phyloP scores from a whole-genome alignment of 202 grass and related monocot species.

The Schoenoplectus tabernaemontani region DNA sequence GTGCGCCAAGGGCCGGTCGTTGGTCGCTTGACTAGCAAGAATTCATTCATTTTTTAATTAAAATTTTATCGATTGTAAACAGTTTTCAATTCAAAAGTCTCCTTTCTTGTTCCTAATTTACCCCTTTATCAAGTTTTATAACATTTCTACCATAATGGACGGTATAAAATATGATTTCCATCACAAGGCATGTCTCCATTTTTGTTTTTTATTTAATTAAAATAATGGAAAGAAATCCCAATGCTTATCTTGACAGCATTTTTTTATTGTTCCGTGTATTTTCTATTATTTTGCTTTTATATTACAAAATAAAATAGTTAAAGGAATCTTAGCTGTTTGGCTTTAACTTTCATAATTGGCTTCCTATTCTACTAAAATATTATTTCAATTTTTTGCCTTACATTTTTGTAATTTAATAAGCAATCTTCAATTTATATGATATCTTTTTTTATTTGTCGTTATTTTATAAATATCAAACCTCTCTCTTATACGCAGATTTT shows the following conservation, averaged over 20 bases:
- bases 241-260: conserved; percentile 26
- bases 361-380: neutral
- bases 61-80: conserved; percentile 23
- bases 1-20: conserved; percentile 39
- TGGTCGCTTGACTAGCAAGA: conserved; percentile 29
- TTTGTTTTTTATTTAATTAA: conserved; percentile 18
- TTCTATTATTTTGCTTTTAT: conserved; percentile 23
- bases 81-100: conserved; percentile 29
- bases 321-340: conserved; percentile 26
- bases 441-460: neutral
- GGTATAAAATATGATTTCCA: conserved; percentile 40
- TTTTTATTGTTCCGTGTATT: neutral
- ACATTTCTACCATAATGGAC: neutral
- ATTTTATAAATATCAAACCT: neutral
- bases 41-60: conserved; percentile 13
- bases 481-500: neutral
- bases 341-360: conserved; percentile 12
- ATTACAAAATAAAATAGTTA: conserved; percentile 19
- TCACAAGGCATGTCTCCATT: conserved; percentile 68
- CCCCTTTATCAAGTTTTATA: conserved; percentile 22
- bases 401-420: neutral
- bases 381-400: neutral
- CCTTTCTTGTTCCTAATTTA: conserved; percentile 57
- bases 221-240: conserved; percentile 17
- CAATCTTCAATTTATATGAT: no score